Percentiles rank a stretch among this genome's conserved stretches.
These are phyloP conservation scores for Apiospora kogelbergensis DNA, from an alignment of 2,329 filamentous ascomycete species.

Conservation along the genomic window DNA sequence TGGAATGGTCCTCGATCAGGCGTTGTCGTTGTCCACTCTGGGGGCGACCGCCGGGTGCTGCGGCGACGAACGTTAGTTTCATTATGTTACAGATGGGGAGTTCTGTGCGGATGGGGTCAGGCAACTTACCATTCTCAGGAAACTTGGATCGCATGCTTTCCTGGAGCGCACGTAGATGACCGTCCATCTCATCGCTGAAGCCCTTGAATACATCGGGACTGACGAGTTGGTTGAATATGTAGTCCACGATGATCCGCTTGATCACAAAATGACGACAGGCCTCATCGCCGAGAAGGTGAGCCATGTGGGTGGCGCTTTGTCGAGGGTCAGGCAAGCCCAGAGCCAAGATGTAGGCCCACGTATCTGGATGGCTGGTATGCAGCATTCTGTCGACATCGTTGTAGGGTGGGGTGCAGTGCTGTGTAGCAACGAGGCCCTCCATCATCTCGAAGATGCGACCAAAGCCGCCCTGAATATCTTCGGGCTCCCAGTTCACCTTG, in stretches of 20 bases:
- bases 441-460: conserved; percentile 26
- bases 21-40: conserved; percentile 19
- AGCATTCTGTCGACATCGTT: conserved; percentile 20
- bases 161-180: conserved; percentile 28
- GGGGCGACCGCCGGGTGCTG: conserved; percentile 13
- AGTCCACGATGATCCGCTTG: conserved; percentile 29
- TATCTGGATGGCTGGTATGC: conserved; percentile 19
- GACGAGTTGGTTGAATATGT: conserved; percentile 29
- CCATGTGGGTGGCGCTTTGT: conserved; percentile 24
- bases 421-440: conserved; percentile 29
- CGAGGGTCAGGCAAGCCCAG: conserved; percentile 21
- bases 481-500: conserved; percentile 24
- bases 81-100: background rate
- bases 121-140: conserved; percentile 13
- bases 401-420: conserved; percentile 19
- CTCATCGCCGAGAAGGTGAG: conserved; percentile 21
- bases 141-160: conserved; percentile 18
- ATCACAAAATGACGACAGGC: conserved; percentile 27
- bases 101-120: background rate
- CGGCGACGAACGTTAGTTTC: conserved; percentile 12
- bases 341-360: conserved; percentile 27
- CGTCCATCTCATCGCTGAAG: conserved; percentile 25
- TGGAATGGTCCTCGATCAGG: conserved; percentile 31
- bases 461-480: conserved; percentile 25
- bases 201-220: conserved; percentile 29